Conservation (phyloP, 768 basidiomycete genomes). For the Suillus luteus region DNA sequence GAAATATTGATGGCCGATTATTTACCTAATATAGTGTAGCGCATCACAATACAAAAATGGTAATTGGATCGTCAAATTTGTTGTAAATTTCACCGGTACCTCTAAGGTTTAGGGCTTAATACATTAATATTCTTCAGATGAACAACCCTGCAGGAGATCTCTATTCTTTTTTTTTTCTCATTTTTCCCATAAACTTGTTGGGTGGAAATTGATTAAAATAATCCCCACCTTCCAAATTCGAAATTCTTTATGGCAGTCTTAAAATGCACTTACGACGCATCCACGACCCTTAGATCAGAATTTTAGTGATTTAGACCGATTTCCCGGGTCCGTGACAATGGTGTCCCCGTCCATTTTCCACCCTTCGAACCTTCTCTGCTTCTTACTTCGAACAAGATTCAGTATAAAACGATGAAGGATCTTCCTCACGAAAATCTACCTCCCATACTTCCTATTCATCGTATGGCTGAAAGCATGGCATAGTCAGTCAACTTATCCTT, state of each 20-base stretch:
- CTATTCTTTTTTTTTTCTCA: slow-evolving; percentile 12
- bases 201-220: slow-evolving; percentile 43
- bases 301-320: slow-evolving; percentile 55
- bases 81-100: slow-evolving; percentile 2
- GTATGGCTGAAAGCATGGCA: slow-evolving; percentile 54
- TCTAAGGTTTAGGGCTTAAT: slow-evolving; percentile 15
- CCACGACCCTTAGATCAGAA: slow-evolving; percentile 76
- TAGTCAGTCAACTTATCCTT: slow-evolving; percentile 46
- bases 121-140: slow-evolving; percentile 1
- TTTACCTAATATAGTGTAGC: slow-evolving; percentile 24
- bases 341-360: slow-evolving; percentile 42
- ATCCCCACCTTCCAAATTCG: slow-evolving; percentile 45
- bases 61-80: slow-evolving; percentile 28
- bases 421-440: slow-evolving; percentile 38
- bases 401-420: slow-evolving; percentile 54
- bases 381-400: slow-evolving; percentile 32
- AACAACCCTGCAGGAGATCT: slow-evolving; percentile 3
- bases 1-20: slow-evolving; percentile 31
- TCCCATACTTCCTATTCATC: slow-evolving; percentile 36
- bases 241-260: slow-evolving; percentile 41
- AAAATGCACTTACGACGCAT: slow-evolving; percentile 48
- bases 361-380: slow-evolving; percentile 36
- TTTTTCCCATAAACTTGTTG: slow-evolving; percentile 29
- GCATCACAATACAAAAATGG: slow-evolving; percentile 25
- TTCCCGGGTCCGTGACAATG: slow-evolving; percentile 44